Evolutionary conservation across 176 grass and related monocot species (phyloP), one percentile per base, ranked within the genome.

Genomic region (Poa annua): DNA sequence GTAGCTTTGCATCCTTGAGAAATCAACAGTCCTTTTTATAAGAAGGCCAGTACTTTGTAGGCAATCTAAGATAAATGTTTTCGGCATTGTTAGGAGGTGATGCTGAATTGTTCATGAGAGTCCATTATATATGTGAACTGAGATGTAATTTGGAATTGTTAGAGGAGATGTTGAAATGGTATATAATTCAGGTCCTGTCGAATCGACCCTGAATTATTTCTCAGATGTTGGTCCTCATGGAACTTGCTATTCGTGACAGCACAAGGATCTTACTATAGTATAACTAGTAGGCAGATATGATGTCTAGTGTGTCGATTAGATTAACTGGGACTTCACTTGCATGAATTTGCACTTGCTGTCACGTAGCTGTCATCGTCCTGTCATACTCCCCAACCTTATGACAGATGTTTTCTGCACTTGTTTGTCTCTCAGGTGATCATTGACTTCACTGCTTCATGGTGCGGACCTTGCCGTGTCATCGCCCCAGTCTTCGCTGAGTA

Each of bases 401-500:
- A 25, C 51, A 15, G 22, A 26, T 61, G 68, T 20, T 82, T 6
- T 50, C 47, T 72, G 4, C 21, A 22, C 54, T 72, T 4, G 0
- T 8, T 65, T 39, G 33, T 8, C 24, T 12, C 50, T 25, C 75
- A 97, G 94, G 91, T 97, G 60, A 50, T 97, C 36, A 82, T 97
- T 48, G 94, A 97, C 66, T 97, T 94, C 85, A 94, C 94, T 36
- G 87, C 94, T 41, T 66, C 89, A 24, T 97, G 94, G 94, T 97
- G 91, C 2, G 87, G 85, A 25, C 91, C 94, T 36, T 97, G 94
- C 85, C 91, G 89, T 11, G 2, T 49, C 74, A 88, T 97, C 0
- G 82, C 85, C 55, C 94, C 91, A 2, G 10, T 92, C 24, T 97
- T 92, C 0, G 66, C 48, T 1, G 91, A 97, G 4, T 63, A 68